These are phyloP conservation scores for Trypanosoma congolense DNA, from an alignment of 208 protist species.

Conservation along the genomic window DNA sequence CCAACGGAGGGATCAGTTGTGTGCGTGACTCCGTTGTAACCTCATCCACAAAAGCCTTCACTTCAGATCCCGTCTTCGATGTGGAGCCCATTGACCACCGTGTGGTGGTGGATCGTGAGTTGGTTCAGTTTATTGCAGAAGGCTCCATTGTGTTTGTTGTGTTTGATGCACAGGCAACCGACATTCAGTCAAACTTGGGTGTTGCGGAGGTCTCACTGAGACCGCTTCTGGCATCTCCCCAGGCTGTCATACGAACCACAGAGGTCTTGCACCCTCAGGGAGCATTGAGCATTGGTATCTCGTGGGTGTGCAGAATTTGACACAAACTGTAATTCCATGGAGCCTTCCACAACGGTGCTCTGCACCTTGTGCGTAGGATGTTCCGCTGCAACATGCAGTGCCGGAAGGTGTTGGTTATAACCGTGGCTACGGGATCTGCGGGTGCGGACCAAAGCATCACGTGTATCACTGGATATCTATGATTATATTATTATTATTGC, in stretches of 20 bases:
- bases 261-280: constrained; percentile 68
- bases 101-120: constrained; percentile 56
- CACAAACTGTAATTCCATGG: too few relatives aligned
- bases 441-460: too few relatives aligned
- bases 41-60: constrained; percentile 32
- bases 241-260: constrained; percentile 44
- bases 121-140: constrained; percentile 57
- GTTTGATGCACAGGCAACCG: constrained; percentile 64
- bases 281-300: constrained; percentile 60
- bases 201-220: constrained; percentile 63
- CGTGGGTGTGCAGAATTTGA: constrained; percentile 53
- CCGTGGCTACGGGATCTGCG: too few relatives aligned
- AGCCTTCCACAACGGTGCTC: too few relatives aligned
- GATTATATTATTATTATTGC: too few relatives aligned
- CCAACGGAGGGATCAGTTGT: constrained; percentile 27
- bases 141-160: constrained; percentile 72
- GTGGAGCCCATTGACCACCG: constrained; percentile 68
- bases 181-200: constrained; percentile 67
- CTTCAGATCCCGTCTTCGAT: constrained; percentile 59
- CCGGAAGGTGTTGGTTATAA: too few relatives aligned
- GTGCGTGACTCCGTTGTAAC: constrained; percentile 74
- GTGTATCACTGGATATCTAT: too few relatives aligned
- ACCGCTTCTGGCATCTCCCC: constrained; percentile 55
- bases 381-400: too few relatives aligned
- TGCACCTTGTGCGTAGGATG: too few relatives aligned